A percentile compares a stretch with the other conserved stretches of the same genome.
Evolutionary conservation across 495 filamentous ascomycete species (phyloP).

Genomic region (Poronia punctata): DNA sequence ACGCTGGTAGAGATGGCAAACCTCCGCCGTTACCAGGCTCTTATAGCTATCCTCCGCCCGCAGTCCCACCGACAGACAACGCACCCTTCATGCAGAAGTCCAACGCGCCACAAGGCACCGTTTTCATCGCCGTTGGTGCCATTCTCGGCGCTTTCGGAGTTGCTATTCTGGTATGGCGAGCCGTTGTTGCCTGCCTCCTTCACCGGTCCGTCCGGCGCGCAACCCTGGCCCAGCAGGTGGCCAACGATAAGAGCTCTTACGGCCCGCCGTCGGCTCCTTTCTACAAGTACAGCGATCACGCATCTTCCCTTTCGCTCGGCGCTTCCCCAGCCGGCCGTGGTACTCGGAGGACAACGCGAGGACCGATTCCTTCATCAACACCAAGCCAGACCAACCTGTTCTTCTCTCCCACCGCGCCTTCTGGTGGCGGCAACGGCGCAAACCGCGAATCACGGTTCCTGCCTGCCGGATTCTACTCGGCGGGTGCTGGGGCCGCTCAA

Average conservation of each 20-base stretch:
- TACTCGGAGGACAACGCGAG: conserved; percentile 31
- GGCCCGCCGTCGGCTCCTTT: conserved; percentile 44
- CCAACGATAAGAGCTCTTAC: conserved; percentile 56
- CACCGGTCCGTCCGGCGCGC: conserved; percentile 83
- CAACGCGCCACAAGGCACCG: conserved; percentile 84
- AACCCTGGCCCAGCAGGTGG: conserved; percentile 58
- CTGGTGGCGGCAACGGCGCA: conserved; percentile 30
- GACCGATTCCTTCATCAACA: conserved; percentile 37
- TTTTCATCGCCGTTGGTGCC: conserved; percentile 92
- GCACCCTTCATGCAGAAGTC: conserved; percentile 95
- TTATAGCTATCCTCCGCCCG: conserved; percentile 51
- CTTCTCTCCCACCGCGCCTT: conserved; percentile 82
- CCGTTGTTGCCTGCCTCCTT: conserved; percentile 81
- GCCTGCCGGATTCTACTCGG: conserved; percentile 87
- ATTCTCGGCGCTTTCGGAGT: conserved; percentile 75
- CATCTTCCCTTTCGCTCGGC: conserved; percentile 54
- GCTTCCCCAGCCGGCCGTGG: conserved; percentile 36
- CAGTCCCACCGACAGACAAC: conserved; percentile 71
- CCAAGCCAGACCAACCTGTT: conserved; percentile 62
- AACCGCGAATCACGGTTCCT: conserved; percentile 68
- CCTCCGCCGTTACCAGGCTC: conserved; percentile 34
- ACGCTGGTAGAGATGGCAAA: conserved; percentile 15
- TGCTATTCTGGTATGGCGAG: conserved; percentile 79
- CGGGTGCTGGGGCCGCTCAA: conserved; percentile 45
- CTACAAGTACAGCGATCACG: conserved; percentile 51